Base-by-base conservation (phyloP, 345 rosid genomes). In the Adansonia digitata region DNA sequence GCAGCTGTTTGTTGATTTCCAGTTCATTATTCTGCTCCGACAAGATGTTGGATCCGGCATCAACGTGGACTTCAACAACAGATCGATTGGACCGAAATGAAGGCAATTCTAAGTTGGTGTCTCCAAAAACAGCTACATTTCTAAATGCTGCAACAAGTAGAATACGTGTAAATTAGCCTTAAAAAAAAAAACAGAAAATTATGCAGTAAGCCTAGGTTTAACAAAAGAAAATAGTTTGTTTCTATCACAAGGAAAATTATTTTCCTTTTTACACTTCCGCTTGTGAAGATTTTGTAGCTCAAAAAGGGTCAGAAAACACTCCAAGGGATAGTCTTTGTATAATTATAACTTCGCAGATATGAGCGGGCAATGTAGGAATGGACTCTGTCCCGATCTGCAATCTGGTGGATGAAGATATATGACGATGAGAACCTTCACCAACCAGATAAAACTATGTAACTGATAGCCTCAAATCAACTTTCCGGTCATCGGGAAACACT, bases 391-490 rank as follows among this genome's bases (percentile, higher is more conserved):
- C 74, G 57, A 72, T 68, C 51, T 77, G 77, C 77, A 94, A 72
- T 80, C 79, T 84, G 62, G 93, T 52, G 3, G 87, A 81, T 69
- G 91, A 86, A 18, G 82, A 80, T 6, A 94, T 84, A 77, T 67
- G 88, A 18, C 98, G 94, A 83, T 93, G 99, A 73, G 96, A 91
- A 69, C 98, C 99, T 82, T 95, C 98, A 49, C 98, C 98, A 5
- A 80, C 77, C 72, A 93, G 78, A 71, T 63, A 53, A 75, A 82
- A 90, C 35, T 82, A 20, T n/a, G 81, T 70, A 77, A 84, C 68
- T 51, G 86, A 81, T 35, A 81, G 75, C 60, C 52, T 75, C 29
- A 78, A 64, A 60, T 49, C 69, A 70, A 29, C 37, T 65, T 67
- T 64, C 46, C 17, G 51, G 70, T 83, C 75, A 60, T 75, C 72